Evolutionary conservation across 768 basidiomycete genomes (phyloP).

Genomic region (Glaciozyma antarctica): DNA sequence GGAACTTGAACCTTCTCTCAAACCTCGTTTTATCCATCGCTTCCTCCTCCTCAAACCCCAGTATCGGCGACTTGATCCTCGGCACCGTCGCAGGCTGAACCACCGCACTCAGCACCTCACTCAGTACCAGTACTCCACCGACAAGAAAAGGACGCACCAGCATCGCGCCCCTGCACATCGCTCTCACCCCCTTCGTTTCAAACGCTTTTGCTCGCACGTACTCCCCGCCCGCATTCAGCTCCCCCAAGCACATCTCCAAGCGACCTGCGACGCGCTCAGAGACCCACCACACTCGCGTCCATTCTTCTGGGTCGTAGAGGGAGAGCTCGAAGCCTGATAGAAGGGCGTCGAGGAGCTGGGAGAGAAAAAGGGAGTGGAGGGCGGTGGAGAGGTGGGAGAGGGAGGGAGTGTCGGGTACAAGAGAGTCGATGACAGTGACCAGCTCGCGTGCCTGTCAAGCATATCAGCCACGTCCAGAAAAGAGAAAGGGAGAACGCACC

Average conservation of each 20-base stretch:
- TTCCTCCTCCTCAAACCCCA: not conserved
- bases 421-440: too few relatives aligned
- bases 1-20: conserved; percentile 13
- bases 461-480: not conserved
- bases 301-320: conserved; percentile 2
- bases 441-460: not conserved
- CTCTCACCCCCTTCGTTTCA: not conserved
- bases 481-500: not conserved
- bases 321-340: conserved; percentile 20
- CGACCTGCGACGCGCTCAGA: not conserved
- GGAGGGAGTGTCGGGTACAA: not conserved
- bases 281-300: conserved; percentile 13
- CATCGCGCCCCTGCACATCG: not conserved
- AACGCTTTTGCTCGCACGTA: not conserved
- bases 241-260: not conserved
- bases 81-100: not conserved
- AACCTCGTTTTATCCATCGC: conserved; percentile 6
- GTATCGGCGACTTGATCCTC: conserved; percentile 15
- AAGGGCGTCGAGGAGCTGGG: conserved; percentile 15
- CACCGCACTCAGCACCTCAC: too few relatives aligned
- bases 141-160: not conserved
- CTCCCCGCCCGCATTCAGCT: not conserved
- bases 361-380: not conserved
- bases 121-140: too few relatives aligned
- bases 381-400: not conserved